Evolutionary conservation across 179 eudicot genomes (phyloP).

Genomic region (Drosera spatulata): DNA sequence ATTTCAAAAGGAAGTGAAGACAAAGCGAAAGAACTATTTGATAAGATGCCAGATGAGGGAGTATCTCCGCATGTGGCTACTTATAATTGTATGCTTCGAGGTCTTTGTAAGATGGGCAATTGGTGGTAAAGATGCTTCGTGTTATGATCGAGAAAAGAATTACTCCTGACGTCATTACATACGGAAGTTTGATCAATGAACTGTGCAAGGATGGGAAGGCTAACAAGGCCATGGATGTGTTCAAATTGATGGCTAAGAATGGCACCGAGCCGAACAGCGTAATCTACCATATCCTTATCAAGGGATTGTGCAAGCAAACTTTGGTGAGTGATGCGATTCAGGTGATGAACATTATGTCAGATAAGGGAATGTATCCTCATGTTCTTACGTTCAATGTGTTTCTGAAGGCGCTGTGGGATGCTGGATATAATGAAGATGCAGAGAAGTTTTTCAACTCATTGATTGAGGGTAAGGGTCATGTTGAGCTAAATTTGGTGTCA

Average conservation of each 20-base stretch:
- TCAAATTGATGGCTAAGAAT: slow-evolving; percentile 49
- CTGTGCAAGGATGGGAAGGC: slow-evolving; percentile 50
- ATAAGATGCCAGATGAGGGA: slow-evolving; percentile 44
- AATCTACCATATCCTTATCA: slow-evolving; percentile 44
- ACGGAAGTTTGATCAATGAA: slow-evolving; percentile 43
- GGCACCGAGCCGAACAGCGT: slow-evolving; percentile 37
- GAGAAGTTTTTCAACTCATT: slow-evolving; percentile 29
- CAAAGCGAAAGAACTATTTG: slow-evolving; percentile 37
- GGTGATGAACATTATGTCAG: slow-evolving; percentile 45
- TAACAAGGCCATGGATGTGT: slow-evolving; percentile 37
- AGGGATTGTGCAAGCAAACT: slow-evolving; percentile 52
- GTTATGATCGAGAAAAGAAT: slow-evolving; percentile 50
- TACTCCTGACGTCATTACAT: slow-evolving; percentile 38
- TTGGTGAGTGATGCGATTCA: slow-evolving; percentile 40
- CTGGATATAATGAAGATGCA: slow-evolving; percentile 54
- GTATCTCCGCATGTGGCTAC: slow-evolving; percentile 35
- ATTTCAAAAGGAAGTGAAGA: slow-evolving; percentile 34
- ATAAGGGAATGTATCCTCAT: slow-evolving; percentile 47
- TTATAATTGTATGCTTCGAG: slow-evolving; percentile 42
- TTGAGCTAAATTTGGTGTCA: slow-evolving; percentile 33
- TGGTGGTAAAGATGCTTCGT: slow-evolving; percentile 33
- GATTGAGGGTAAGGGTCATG: slow-evolving; percentile 22
- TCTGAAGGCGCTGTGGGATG: slow-evolving; percentile 44
- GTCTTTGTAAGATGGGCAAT: slow-evolving; percentile 36
- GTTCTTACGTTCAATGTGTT: slow-evolving; percentile 36